phyloP scores from a whole-genome alignment of 768 basidiomycete genomes.

The Tephrocybe sp. region DNA sequence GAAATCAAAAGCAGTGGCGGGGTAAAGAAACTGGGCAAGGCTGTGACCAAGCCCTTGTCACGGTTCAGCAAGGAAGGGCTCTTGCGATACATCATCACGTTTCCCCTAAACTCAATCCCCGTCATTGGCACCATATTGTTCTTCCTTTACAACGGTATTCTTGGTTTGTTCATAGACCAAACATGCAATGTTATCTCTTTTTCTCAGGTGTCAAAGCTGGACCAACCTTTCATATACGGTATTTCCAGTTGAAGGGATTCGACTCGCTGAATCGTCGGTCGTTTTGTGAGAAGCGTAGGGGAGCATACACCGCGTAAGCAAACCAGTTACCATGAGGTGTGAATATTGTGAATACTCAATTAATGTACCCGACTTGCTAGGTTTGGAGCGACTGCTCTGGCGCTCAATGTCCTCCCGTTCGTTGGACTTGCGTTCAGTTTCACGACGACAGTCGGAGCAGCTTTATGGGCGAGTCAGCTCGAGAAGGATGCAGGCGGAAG shows the following conservation, averaged over 20 bases:
- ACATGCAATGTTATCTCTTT: not conserved
- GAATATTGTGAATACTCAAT: no score
- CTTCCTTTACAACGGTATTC: constrained; percentile 53
- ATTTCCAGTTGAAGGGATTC: constrained; percentile 68
- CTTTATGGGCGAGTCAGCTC: constrained; percentile 70
- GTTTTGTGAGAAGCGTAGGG: constrained; percentile 48
- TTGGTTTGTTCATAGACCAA: no score
- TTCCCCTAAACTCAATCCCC: constrained; percentile 70
- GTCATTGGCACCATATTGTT: constrained; percentile 65
- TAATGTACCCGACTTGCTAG: constrained; percentile 33
- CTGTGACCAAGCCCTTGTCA: constrained; percentile 47
- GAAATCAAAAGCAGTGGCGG: constrained; percentile 32
- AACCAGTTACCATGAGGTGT: not conserved
- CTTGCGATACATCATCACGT: constrained; percentile 57
- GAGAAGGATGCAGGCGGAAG: constrained; percentile 35
- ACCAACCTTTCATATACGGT: constrained; percentile 60
- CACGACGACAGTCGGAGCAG: constrained; percentile 67
- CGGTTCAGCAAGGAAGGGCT: constrained; percentile 45
- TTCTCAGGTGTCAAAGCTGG: constrained; percentile 41
- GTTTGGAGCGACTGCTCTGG: constrained; percentile 60
- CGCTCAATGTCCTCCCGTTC: constrained; percentile 61
- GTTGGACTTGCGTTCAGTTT: constrained; percentile 60
- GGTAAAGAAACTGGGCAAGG: constrained; percentile 46
- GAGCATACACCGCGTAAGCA: constrained; percentile 65
- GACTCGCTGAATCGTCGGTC: constrained; percentile 39